phyloP scores from a whole-genome alignment of 164 flowering plant species.

The Chimonanthus praecox region DNA sequence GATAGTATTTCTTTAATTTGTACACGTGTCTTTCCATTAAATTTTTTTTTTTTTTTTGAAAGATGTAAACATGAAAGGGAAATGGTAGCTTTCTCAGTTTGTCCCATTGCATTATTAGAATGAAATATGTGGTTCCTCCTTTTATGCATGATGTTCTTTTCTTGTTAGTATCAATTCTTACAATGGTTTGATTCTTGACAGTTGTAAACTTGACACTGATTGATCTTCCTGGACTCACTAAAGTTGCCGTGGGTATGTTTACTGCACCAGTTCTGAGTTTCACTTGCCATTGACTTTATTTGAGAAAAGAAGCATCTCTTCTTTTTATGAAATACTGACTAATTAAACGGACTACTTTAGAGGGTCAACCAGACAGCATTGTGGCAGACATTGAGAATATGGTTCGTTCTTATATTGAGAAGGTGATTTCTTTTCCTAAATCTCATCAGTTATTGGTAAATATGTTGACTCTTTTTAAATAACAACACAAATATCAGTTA shows the following conservation, averaged over 20 bases:
- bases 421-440: slow-evolving; percentile 31
- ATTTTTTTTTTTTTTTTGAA: too few relatives aligned
- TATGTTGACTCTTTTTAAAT: not conserved
- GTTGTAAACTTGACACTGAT: slow-evolving; percentile 95
- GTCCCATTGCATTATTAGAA: not conserved
- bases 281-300: not conserved
- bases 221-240: slow-evolving; percentile 99
- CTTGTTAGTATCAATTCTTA: not conserved
- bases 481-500: too few relatives aligned
- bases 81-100: not conserved
- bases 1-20: slow-evolving; percentile 2
- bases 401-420: slow-evolving; percentile 84
- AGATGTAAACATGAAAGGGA: too few relatives aligned
- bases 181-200: slow-evolving; percentile 25
- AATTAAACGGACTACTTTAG: slow-evolving; percentile 24
- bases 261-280: not conserved
- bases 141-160: not conserved
- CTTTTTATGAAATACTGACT: slow-evolving; percentile 2
- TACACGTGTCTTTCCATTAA: not conserved
- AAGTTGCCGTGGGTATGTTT: slow-evolving; percentile 94
- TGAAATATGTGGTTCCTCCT: not conserved
- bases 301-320: not conserved
- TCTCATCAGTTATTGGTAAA: not conserved
- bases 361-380: slow-evolving; percentile 75
- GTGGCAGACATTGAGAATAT: slow-evolving; percentile 80